These are phyloP conservation scores for Nakaseomyces bracarensis DNA, from an alignment of 1,139 yeast genomes.

Conservation along the genomic window DNA sequence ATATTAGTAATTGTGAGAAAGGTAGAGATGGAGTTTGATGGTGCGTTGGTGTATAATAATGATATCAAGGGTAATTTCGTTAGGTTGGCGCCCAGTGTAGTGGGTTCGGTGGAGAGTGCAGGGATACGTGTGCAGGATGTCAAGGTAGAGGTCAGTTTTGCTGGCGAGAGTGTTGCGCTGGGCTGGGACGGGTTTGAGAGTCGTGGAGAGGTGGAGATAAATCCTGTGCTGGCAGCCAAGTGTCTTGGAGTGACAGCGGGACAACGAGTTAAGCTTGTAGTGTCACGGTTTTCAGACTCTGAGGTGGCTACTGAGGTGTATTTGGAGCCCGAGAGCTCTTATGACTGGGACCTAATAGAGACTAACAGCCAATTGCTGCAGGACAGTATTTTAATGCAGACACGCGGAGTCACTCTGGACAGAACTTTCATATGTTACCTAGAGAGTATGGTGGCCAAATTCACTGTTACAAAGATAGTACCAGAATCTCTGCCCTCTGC, in stretches of 20 bases:
- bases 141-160: neutral
- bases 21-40: neutral
- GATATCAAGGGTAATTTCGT: conserved; percentile 4
- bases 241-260: neutral
- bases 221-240: neutral
- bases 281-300: neutral
- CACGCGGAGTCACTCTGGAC: conserved; percentile 59
- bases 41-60: conserved; percentile 2
- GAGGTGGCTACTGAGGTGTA: conserved; percentile 48
- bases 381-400: conserved; percentile 64
- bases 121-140: neutral
- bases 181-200: conserved; percentile 7
- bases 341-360: conserved; percentile 91
- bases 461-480: conserved; percentile 56
- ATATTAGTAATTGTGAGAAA: neutral
- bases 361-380: conserved; percentile 74
- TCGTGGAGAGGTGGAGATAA: neutral
- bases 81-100: neutral
- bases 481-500: conserved; percentile 42
- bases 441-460: conserved; percentile 50
- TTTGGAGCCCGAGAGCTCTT: conserved; percentile 66
- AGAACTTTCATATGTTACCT: conserved; percentile 68
- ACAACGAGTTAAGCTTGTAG: neutral
- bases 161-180: neutral
- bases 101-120: neutral